Percentiles rank a stretch among this genome's conserved stretches.
phyloP scores from a whole-genome alignment of 73 alveolate species.

The Loxodes magnus region DNA sequence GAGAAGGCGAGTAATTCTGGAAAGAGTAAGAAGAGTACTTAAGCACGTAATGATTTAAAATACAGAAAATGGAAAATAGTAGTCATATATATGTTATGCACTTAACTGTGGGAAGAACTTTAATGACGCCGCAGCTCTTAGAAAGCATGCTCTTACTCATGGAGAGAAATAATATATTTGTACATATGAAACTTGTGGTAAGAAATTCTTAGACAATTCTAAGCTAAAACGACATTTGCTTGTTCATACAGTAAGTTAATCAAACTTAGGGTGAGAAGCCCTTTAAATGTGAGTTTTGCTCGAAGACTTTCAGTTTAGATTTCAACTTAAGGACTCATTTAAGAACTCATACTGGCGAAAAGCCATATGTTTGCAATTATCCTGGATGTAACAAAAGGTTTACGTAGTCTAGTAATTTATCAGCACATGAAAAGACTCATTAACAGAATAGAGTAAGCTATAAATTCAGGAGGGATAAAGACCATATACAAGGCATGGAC shows the following conservation, averaged over 20 bases:
- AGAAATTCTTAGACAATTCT: slow-evolving; percentile 66
- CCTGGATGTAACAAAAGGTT: no score
- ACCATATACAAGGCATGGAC: no score
- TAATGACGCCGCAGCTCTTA: slow-evolving; percentile 56
- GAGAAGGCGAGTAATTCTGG: no score
- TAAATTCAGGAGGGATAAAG: no score
- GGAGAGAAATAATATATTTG: slow-evolving; percentile 78
- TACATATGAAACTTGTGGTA: slow-evolving; percentile 59
- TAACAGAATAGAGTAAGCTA: no score
- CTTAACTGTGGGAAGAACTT: slow-evolving; percentile 80
- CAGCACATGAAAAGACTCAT: no score
- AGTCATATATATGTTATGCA: slow-evolving; percentile 53
- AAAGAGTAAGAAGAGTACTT: no score
- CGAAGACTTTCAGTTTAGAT: slow-evolving; percentile 55
- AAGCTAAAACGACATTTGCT: slow-evolving; percentile 62
- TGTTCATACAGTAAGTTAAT: slow-evolving; percentile 70
- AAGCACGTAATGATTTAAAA: no score
- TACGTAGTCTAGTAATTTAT: no score
- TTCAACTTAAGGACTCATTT: slow-evolving; percentile 71
- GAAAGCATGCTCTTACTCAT: slow-evolving; percentile 77
- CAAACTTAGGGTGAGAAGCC: slow-evolving; percentile 83
- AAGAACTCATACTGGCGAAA: no score
- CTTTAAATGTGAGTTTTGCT: slow-evolving; percentile 52
- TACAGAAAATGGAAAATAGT: no score
- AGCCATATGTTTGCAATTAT: no score